Conservation (phyloP, 2,329 filamentous ascomycete species). For the Talaromyces sp. region DNA sequence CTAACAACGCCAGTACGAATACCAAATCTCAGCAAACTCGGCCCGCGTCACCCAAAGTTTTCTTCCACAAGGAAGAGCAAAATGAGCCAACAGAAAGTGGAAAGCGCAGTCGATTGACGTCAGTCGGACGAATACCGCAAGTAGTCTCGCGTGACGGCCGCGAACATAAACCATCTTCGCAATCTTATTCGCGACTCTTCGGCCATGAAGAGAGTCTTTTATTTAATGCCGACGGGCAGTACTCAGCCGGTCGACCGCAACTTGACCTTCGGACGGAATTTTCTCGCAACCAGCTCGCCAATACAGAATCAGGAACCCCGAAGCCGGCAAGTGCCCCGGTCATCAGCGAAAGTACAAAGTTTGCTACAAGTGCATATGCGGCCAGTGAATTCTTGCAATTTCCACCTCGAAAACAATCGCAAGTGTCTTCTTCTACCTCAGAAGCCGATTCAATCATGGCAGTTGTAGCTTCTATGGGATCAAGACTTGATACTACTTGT, state of each 20-base stretch:
- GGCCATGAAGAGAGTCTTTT: conserved; percentile 43
- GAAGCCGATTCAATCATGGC: conserved; percentile 52
- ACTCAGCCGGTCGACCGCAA: conserved; percentile 17
- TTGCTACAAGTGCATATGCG: conserved; percentile 32
- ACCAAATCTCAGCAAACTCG: conserved; percentile 13
- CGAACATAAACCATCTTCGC: conserved; percentile 61
- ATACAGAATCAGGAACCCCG: conserved; percentile 21
- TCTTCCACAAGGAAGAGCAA: conserved; percentile 26
- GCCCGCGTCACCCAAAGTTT: conserved; percentile 30
- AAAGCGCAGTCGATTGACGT: conserved; percentile 62
- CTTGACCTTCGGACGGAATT: conserved; percentile 18
- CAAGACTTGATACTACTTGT: conserved; percentile 53
- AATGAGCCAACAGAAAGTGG: conserved; percentile 21
- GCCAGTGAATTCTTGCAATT: conserved; percentile 66
- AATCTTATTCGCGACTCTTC: conserved; percentile 84
- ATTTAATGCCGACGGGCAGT: conserved; percentile 23
- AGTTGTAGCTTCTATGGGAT: conserved; percentile 61
- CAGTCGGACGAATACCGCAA: conserved; percentile 79
- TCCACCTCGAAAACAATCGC: conserved; percentile 65
- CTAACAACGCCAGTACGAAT: conserved; percentile 18
- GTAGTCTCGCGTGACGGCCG: conserved; percentile 63
- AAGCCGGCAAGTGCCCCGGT: conserved; percentile 29
- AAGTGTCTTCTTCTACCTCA: conserved; percentile 61
- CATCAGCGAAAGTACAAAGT: conserved; percentile 23
- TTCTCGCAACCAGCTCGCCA: conserved; percentile 19